Base-by-base conservation (phyloP, 495 filamentous ascomycete genomes). In the Penicillium malachiteum region DNA sequence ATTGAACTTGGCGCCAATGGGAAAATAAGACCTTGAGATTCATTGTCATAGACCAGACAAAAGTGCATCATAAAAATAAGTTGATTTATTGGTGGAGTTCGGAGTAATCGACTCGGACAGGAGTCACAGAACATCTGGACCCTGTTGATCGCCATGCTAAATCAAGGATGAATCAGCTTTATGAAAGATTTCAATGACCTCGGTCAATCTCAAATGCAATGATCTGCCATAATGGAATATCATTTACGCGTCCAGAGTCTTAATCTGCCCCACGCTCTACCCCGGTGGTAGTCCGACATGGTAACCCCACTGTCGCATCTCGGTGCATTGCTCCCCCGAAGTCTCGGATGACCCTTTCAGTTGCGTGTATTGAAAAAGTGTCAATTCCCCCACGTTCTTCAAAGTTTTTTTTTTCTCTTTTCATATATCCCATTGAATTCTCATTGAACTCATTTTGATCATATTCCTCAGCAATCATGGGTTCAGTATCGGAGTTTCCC, bases 241-340 rank as follows among this genome's bases (percentile, higher is more conserved):
- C 3, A 11, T 5, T 44, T 26, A 13, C 1, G 3, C 3, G 41
- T 44, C 17, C 17, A 42, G n/a, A 42, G 39, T 42, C 17, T 21
- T 21, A 16, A 17, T 21, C 1, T 44, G 3, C 41, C 41, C 17
- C 41, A 44, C 17, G 41, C 11, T 30, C 4, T 44, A 5, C 43
- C 13, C 8, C 43, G 43, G 43, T 32, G 43, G 31, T 46, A 46
- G 21, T 50, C 48, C 37, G 48, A 39, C 33, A 30, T 13, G 32
- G 39, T 42, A 26, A 26, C 21, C 57, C 49, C 51, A 52, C 33
- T 18, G 54, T 26, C 2, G 2, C 21, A 26, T 26, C 65, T 71
- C 66, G 69, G 72, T 63, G 26, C 48, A 70, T 61, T 54, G 64
- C 68, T 74, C 48, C 59, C 60, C 71, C 72, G 71, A 75, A 60